phyloP scores from a whole-genome alignment of 352 stramenopile genomes.

The Globisporangium paroecandrum region DNA sequence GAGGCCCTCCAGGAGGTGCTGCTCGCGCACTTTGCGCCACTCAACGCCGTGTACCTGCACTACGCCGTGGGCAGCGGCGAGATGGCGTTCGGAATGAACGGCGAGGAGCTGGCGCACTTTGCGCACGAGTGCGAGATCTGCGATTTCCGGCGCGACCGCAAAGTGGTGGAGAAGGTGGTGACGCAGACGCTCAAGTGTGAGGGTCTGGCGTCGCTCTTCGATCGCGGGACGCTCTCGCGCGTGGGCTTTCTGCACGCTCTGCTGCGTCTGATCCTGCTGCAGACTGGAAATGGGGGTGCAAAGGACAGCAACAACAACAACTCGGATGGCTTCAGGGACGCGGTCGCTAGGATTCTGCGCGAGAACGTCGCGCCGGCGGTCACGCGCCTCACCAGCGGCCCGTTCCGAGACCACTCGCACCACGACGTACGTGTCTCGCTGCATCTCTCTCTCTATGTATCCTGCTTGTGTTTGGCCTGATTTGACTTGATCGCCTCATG shows the following conservation, averaged over 20 bases:
- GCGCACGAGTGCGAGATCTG: constrained; percentile 64
- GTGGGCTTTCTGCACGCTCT: constrained; percentile 72
- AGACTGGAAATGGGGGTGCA: constrained; percentile 8
- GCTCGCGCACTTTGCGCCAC: constrained; percentile 39
- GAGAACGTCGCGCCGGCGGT: constrained; percentile 49
- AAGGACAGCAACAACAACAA: constrained; percentile 17
- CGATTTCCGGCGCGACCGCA: constrained; percentile 34
- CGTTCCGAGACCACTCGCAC: constrained; percentile 73
- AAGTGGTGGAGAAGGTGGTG: constrained; percentile 37
- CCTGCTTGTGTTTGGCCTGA: neutral
- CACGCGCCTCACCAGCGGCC: constrained; percentile 52
- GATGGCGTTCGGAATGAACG: constrained; percentile 61
- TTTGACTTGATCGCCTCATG: neutral
- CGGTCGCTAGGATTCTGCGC: constrained; percentile 45
- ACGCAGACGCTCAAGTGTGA: constrained; percentile 35
- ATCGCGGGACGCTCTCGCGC: constrained; percentile 52
- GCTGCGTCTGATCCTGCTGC: constrained; percentile 33
- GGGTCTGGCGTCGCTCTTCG: constrained; percentile 42
- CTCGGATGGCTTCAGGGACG: constrained; percentile 21
- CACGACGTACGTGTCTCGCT: constrained; percentile 45
- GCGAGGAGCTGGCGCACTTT: constrained; percentile 66
- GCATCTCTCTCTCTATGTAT: neutral
- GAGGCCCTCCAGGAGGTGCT: constrained; percentile 57
- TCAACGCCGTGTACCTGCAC: constrained; percentile 74
- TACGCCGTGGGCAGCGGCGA: constrained; percentile 70